phyloP scores from a whole-genome alignment of 805 yeast species.

The Pichia thaimueangensis region DNA sequence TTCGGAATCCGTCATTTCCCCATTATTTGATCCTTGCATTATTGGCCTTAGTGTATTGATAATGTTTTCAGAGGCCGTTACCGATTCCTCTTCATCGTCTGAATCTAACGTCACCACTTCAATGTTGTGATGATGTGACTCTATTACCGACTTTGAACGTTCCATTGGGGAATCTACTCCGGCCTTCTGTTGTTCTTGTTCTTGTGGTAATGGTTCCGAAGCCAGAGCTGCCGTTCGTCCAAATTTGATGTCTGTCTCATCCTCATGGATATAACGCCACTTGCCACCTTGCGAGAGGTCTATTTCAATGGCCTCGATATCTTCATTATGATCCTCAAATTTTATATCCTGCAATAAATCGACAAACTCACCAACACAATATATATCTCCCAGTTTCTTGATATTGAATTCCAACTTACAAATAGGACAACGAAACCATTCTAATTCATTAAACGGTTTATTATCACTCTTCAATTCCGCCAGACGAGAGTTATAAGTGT shows the following conservation, averaged over 20 bases:
- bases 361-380: slow-evolving; percentile 27
- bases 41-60: background rate
- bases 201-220: background rate
- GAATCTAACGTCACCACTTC: slow-evolving; percentile 14
- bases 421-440: slow-evolving; percentile 30
- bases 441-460: slow-evolving; percentile 21
- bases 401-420: slow-evolving; percentile 32
- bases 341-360: slow-evolving; percentile 20
- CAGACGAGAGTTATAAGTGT: slow-evolving; percentile 19
- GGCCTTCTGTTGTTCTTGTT: background rate
- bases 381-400: slow-evolving; percentile 27
- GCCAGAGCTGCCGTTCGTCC: too few relatives aligned
- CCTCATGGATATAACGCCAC: slow-evolving; percentile 20
- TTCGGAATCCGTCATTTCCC: slow-evolving; percentile 1
- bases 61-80: background rate
- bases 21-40: background rate
- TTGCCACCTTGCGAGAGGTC: slow-evolving; percentile 20
- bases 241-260: slow-evolving; percentile 9
- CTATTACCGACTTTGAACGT: background rate
- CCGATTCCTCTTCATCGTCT: slow-evolving; percentile 15
- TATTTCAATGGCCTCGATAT: slow-evolving; percentile 22
- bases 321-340: slow-evolving; percentile 13
- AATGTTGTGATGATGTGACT: background rate
- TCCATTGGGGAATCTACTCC: background rate
- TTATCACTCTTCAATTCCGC: slow-evolving; percentile 16